Evolutionary conservation across 768 basidiomycete species (phyloP).

Genomic region (Mycena belliarum): DNA sequence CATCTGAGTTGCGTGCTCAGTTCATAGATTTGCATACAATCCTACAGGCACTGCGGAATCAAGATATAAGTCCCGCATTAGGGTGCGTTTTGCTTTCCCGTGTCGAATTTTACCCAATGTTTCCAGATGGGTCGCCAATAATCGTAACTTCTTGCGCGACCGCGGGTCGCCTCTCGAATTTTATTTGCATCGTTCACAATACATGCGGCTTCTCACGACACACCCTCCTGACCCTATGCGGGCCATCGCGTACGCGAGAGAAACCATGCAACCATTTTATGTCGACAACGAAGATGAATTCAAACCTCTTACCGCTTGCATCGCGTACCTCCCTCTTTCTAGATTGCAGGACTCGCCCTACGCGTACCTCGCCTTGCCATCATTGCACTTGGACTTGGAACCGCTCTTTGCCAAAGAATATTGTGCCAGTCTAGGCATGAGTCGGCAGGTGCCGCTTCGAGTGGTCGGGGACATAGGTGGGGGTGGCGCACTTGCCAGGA

Average conservation of each 20-base stretch:
- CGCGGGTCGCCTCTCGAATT: conserved; percentile 87
- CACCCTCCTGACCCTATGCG: conserved; percentile 55
- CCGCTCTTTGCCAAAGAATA: conserved; percentile 88
- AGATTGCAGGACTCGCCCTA: conserved; percentile 73
- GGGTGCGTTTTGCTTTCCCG: conserved; percentile 46
- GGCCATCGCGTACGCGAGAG: conserved; percentile 77
- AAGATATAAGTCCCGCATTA: conserved; percentile 78
- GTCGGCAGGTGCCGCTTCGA: conserved; percentile 81
- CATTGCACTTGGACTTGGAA: conserved; percentile 76
- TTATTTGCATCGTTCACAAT: conserved; percentile 87
- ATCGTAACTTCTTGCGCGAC: conserved; percentile 63
- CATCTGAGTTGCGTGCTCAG: conserved; percentile 48
- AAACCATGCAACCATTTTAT: conserved; percentile 64
- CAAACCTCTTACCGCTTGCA: conserved; percentile 65
- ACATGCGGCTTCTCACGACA: conserved; percentile 73
- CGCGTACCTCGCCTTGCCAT: conserved; percentile 68
- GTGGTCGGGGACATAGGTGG: conserved; percentile 94
- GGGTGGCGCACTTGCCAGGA: conserved; percentile 85
- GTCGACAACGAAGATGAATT: conserved; percentile 63
- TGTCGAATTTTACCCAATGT: conserved; percentile 4
- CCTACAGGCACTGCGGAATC: conserved; percentile 61
- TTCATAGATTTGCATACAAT: conserved; percentile 76
- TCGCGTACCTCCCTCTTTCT: conserved; percentile 69
- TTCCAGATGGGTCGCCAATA: conserved; percentile 75
- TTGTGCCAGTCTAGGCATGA: conserved; percentile 85